Base-by-base conservation (phyloP, 2,329 filamentous ascomycete species). In the Paracorniculantispora psalliotae region DNA sequence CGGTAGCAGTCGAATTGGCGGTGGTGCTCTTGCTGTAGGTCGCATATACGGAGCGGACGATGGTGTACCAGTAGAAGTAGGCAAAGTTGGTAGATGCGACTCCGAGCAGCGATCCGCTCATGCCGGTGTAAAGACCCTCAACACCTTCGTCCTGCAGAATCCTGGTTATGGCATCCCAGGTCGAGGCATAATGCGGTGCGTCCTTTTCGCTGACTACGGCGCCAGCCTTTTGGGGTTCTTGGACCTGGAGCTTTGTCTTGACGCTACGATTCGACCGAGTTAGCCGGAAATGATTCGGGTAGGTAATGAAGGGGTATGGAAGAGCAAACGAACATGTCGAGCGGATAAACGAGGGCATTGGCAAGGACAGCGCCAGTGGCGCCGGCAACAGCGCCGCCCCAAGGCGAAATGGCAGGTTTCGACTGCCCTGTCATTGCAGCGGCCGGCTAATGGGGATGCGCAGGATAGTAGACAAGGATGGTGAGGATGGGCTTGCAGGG, bases 1-100 rank as follows among this genome's bases (percentile, higher is more conserved):
- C 94, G 47, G 88, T 81, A 4, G 89, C 83, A 0, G 92, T 97
- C 21, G 90, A 87, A 2, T 92, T 91, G 26, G 87, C 70, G 3
- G 69, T 69, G 3, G 71, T 65, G 17, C 71, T 71, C 65, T 82
- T 83, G 62, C 81, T 72, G 43, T 83, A 77, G 64, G 82, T 83
- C 65, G 90, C 75, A 72, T 97, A 97, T 21, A 96, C 74, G 17
- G 85, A 85, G 63, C 94, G 86, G 33, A 97, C 91, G 28, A 94
- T 77, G 5, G 91, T 93, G 73, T 97, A 97, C 92, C 93, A 97
- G 78, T 99, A 99, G 73, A 99, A 99, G 77, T 99, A 99, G 68
- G 94, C 94, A 72, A 99, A 99, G 75, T 99, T 99, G 55, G 93
- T 97, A 26, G 92, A 97, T 1, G 92, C 93, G 37, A 99, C 94